A percentile compares a stretch with the other conserved stretches of the same genome.
Conservation (phyloP, 371 early-diverging fungal species). For the Globomyces sp. region DNA sequence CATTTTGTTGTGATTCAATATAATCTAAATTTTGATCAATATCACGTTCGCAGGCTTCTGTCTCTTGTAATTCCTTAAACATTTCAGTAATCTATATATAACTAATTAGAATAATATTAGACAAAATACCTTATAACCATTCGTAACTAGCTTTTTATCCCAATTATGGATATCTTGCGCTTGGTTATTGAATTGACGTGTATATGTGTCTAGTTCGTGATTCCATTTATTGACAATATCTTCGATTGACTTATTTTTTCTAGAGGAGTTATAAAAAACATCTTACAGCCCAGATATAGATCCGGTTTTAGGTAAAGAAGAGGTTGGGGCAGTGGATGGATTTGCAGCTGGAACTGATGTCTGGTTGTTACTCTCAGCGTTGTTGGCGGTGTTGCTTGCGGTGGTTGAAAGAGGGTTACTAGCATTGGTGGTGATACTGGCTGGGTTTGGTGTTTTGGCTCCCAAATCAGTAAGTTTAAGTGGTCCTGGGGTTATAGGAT, state of each 20-base stretch:
- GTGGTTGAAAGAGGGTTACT: no score
- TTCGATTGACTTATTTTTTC: conserved; percentile 80
- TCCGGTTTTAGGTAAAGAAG: no score
- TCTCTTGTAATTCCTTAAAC: conserved; percentile 65
- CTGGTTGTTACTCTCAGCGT: no score
- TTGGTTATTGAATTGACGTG: conserved; percentile 81
- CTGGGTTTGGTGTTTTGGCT: no score
- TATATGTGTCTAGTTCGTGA: conserved; percentile 70
- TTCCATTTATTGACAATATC: conserved; percentile 88
- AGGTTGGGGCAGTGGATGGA: no score
- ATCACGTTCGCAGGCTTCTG: conserved; percentile 72
- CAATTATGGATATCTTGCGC: conserved; percentile 79
- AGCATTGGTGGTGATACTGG: no score
- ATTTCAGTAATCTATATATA: conserved; percentile 67
- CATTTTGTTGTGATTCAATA: conserved; percentile 82
- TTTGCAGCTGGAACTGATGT: no score
- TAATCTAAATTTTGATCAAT: conserved; percentile 82
- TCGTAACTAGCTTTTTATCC: conserved; percentile 83
- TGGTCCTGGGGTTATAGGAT: no score
- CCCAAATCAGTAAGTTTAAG: no score
- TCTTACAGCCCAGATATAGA: no score
- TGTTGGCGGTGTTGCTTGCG: no score
- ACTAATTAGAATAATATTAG: background rate
- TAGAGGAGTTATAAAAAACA: no score
- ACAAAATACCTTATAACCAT: conserved; percentile 66